Evolutionary conservation across 75 land plant genomes (phyloP), one percentile per base, ranked within the genome.

Genomic region (Adiantum capillusveneris): DNA sequence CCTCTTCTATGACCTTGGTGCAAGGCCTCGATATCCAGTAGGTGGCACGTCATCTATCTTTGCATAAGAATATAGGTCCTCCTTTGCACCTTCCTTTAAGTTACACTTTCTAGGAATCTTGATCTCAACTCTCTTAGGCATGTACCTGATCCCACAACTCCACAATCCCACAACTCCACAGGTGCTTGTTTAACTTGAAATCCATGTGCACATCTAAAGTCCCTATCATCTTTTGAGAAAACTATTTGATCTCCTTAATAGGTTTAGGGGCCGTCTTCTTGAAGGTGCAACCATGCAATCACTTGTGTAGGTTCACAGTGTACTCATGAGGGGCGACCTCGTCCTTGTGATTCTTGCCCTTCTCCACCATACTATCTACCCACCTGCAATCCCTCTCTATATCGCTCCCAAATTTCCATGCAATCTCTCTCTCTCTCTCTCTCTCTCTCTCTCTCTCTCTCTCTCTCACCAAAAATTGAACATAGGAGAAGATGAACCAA

Each of bases 221-320:
- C 6, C 86, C 83, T 84, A 83, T 83, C 28, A 68, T 83, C 64
- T 83, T 83, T 72, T 83, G 73, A 0, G 86, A 78, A 73, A 85
- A 83, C 74, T 85, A 83, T 67, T 75, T 73, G 73, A 85, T 85
- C 69, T 82, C 88, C 72, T 85, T 85, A 2, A 85, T 62, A 14
- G 82, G 83, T 24, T 72, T 75, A 25, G 83, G 86, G n/a, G 86
- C 86, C 80, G 64, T 83, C 74, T 79, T 83, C 80, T 82, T 85
- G 75, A 85, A 85, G 0, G 89, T 82, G 72, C 85, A 82, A 56
- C 85, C 75, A 75, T 82, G 85, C n/a, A 82, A 46, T 43, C 81
- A 69, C 63, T 71, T 82, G 85, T 82, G 85, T 57, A 82, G 75
- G 46, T 82, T 74, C 42, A 79, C 70, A 64, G 85, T 77, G 67